These are phyloP conservation scores for Fusarium piperis DNA, from an alignment of 2,329 filamentous ascomycete species.

Conservation along the genomic window DNA sequence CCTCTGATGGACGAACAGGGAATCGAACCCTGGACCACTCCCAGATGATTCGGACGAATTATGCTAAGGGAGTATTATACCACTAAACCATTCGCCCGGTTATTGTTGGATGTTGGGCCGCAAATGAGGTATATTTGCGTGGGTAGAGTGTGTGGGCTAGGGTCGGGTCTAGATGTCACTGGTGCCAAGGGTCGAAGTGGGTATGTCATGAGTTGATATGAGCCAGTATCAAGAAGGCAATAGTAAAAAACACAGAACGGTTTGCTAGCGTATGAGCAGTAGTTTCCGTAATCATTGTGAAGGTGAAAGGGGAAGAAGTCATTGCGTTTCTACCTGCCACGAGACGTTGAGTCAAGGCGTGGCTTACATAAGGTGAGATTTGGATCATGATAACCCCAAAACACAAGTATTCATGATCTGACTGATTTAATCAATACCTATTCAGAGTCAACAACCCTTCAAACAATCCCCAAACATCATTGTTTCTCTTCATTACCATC, in stretches of 20 bases:
- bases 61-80: conserved; percentile 33
- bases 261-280: background rate
- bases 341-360: background rate
- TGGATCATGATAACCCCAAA: background rate
- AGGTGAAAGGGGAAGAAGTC: background rate
- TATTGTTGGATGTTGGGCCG: background rate
- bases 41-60: conserved; percentile 24
- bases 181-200: background rate
- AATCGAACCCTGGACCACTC: conserved; percentile 42
- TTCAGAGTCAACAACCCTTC: background rate
- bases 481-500: background rate
- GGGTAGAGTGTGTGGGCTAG: background rate
- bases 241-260: background rate
- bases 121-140: background rate
- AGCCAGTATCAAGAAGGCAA: background rate
- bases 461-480: background rate
- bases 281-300: background rate
- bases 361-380: background rate
- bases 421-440: background rate
- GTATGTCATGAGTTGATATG: background rate
- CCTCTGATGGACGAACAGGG: conserved; percentile 35
- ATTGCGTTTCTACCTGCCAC: background rate
- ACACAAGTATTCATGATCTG: background rate
- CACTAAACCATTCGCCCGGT: conserved; percentile 2
- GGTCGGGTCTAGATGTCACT: background rate